Base-by-base conservation (phyloP, 352 stramenopile species). In the Globisporangium nagaii region DNA sequence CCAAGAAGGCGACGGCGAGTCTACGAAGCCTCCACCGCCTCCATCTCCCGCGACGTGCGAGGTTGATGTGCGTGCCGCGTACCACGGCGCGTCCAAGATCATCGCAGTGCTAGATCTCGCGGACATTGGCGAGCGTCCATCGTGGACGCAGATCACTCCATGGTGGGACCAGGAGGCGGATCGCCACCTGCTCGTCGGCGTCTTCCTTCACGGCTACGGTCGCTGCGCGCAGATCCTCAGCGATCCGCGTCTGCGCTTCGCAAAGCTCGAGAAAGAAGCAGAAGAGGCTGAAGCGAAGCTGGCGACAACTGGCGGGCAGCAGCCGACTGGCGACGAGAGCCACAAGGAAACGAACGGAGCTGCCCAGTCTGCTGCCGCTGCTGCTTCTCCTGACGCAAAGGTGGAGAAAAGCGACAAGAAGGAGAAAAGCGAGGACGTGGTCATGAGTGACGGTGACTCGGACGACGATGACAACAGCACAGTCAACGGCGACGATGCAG, bases 111-210 rank as follows among this genome's bases (percentile, higher is more conserved):
- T 95, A 30, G 62, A 86, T 31, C 41, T 93, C 15, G 69, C 79
- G 2, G 75, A 88, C 32, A 67, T 89, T 13, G 69, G 79, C 10
- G 85, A 95, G 34, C 72, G 85, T n/a, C 85, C 85, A 17, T 58
- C 58, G 44, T 95, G 85, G 85, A 81, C 83, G 0, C 68, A 84
- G 58, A 92, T 95, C 49, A 95, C 85, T 11, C 73, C 75, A 13
- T 95, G 85, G 85, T 95, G 85, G 85, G 84, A 93, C 44, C 70
- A 84, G 32, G 70, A 90, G 20, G 81, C 83, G 0, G 85, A 95
- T 41, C 73, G 84, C 27, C 88, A 80, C 56, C 58, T 95, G 56
- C 62, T 93, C 20, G 79, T 88, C 30, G 85, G 85, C 22, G 83
- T 95, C 19, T 95, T 93, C 44, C 62, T 95, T 12, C 85, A 93